Base-by-base conservation (phyloP, 352 stramenopile species). In the Plasmopara viticola region DNA sequence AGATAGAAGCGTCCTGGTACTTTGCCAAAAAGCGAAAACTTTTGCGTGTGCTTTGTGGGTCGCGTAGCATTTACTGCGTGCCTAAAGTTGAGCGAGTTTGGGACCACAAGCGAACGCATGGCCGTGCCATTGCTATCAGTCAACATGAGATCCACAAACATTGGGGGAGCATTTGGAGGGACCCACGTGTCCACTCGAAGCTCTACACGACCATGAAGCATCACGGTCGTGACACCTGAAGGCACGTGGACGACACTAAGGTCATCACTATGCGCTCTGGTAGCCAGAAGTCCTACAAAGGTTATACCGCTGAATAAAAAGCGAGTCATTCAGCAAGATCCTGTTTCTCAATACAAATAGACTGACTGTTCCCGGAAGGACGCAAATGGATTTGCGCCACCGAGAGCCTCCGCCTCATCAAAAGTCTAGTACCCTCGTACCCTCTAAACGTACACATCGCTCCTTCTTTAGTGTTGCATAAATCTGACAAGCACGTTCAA, bases 1-100 rank as follows among this genome's bases (percentile, higher is more conserved):
- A 89, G 57, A 46, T 84, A 84, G 59, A 78, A 89, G 4, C 75
- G 63, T 0, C 78, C 74, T 14, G 66, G 45, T 3, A 44, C 46
- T 12, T 35, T 48, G 0, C 78, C 78, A 43, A 60, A 70, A 20
- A 89, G 37, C 33, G 60, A 73, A 38, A 89, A 75, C 34, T 56
- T 59, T 8, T 71, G 61, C 28, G 63, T 67, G 43, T 74, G 64
- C 14, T 53, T 53, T 34, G 48, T 34, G 8, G 31, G 33, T 17
- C 15, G 13, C 20, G 48, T 61, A 8, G 69, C 44, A 44, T 68
- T 72, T 38, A 25, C 14, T 17, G 42, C 33, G 41, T 62, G 68
- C 41, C 45, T 46, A 49, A 87, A 87, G 9, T 58, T 48, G 0
- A 87, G 51, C 7, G 64, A 65, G 25, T 56, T 53, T 6, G 74